A percentile compares a stretch with the other conserved stretches of the same genome.
Evolutionary conservation across 306 rosid species (phyloP).

Genomic region (Abrus precatorius): DNA sequence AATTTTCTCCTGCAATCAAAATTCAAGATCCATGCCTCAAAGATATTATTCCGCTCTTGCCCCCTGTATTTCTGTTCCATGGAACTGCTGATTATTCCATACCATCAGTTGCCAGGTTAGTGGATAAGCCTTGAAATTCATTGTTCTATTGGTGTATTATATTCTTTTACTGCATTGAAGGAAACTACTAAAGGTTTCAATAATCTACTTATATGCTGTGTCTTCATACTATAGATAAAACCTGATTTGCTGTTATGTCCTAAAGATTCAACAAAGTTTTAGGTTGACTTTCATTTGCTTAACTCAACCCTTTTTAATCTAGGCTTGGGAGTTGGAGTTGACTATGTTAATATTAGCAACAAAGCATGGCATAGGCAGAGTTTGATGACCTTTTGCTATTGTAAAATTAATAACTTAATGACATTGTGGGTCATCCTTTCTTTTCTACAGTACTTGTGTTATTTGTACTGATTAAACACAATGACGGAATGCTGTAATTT

Average conservation of each 20-base stretch:
- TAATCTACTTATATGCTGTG: slow-evolving; percentile 8
- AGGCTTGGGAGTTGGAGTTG: background rate
- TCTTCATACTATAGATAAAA: slow-evolving; percentile 23
- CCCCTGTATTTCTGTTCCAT: slow-evolving; percentile 79
- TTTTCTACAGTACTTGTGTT: slow-evolving; percentile 9
- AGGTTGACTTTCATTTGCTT: slow-evolving; percentile 14
- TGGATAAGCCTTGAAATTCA: slow-evolving; percentile 10
- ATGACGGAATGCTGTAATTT: slow-evolving; percentile 11
- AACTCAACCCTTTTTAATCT: background rate
- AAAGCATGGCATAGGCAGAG: background rate
- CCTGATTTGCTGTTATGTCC: background rate
- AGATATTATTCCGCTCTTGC: slow-evolving; percentile 66
- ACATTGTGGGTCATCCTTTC: slow-evolving; percentile 26
- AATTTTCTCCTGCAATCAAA: slow-evolving; percentile 80
- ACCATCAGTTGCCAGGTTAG: slow-evolving; percentile 89
- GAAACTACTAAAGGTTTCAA: slow-evolving; percentile 30
- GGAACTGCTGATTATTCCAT: slow-evolving; percentile 92
- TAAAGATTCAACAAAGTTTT: background rate
- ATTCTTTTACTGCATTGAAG: slow-evolving; percentile 17
- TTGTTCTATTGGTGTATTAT: background rate
- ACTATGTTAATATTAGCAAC: background rate
- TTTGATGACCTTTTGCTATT: slow-evolving; percentile 11
- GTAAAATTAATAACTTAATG: background rate
- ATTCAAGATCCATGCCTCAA: slow-evolving; percentile 68
- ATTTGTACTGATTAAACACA: background rate